phyloP scores from a whole-genome alignment of 2,329 filamentous ascomycete species.

The Arthrobotrys sinensis region DNA sequence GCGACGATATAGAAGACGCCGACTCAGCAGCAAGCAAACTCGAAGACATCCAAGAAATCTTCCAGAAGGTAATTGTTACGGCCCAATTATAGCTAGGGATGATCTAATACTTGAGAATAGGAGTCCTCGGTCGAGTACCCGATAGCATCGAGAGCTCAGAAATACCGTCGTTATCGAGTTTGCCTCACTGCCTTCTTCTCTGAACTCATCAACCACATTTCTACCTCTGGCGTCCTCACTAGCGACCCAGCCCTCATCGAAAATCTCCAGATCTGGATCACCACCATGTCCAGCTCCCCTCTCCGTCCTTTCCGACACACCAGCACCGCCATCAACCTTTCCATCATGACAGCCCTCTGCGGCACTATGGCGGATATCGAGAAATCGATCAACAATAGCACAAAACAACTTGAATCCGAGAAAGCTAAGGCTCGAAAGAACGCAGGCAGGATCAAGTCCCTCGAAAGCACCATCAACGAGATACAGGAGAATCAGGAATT shows the following conservation, averaged over 20 bases:
- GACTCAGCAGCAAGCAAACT: slow-evolving; percentile 87
- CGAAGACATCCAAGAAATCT: slow-evolving; percentile 87
- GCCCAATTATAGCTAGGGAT: neutral
- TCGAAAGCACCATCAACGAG: slow-evolving; percentile 80
- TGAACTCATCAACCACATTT: slow-evolving; percentile 81
- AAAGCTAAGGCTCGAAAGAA: slow-evolving; percentile 81
- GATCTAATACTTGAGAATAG: slow-evolving; percentile 66
- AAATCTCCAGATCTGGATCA: slow-evolving; percentile 90
- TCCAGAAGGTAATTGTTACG: slow-evolving; percentile 77
- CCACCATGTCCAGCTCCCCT: slow-evolving; percentile 88
- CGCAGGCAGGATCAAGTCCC: slow-evolving; percentile 81
- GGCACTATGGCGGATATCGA: slow-evolving; percentile 80
- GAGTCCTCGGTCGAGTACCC: slow-evolving; percentile 91
- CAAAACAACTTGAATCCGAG: slow-evolving; percentile 84
- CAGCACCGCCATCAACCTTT: slow-evolving; percentile 85
- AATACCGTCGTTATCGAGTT: slow-evolving; percentile 82
- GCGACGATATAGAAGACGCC: slow-evolving; percentile 88
- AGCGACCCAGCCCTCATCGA: slow-evolving; percentile 83
- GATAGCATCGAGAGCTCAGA: slow-evolving; percentile 84
- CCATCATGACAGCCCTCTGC: slow-evolving; percentile 84
- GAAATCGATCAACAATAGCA: slow-evolving; percentile 80
- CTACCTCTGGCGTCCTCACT: slow-evolving; percentile 86
- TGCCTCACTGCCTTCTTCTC: slow-evolving; percentile 84
- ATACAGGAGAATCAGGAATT: slow-evolving; percentile 79
- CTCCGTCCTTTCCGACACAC: slow-evolving; percentile 95